Base-by-base conservation (phyloP, 768 basidiomycete genomes). In the Psilocybe subaeruginosa region DNA sequence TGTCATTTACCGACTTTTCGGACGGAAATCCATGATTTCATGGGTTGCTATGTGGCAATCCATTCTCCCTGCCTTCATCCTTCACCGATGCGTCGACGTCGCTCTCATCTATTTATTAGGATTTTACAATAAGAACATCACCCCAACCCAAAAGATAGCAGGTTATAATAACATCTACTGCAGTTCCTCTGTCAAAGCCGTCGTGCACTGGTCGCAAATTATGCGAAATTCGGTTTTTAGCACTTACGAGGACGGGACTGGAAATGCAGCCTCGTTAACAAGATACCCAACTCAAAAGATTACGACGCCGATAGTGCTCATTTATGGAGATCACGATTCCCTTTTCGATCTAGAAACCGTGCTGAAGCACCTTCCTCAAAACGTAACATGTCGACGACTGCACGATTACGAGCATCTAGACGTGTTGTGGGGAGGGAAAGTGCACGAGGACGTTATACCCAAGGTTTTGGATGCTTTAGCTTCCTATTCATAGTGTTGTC, bases 381-480 rank as follows among this genome's bases (percentile, higher is more conserved):
- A 43, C 16, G 47, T 59, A 8, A 59, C 17, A 11, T 59, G 56
- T 37, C 51, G 55, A 37, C 57, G 48, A 23, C 48, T 68, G 43
- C 46, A 56, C 46, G 51, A 54, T 17, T 68, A 68, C 30, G 65
- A 68, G 23, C 67, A 68, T 51, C 43, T 68, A n/a, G 67, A 68
- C 45, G 61, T 68, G 8, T n/a, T 68, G 33, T 68, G 67, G 67
- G 67, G 67, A 6, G 58, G 46, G 30, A 64, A 64, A 51, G 67
- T 68, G n/a, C 65, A 68, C 49, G 50, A 66, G 48, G 67, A 68
- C 45, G 67, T 68, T 23, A 62, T 68, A 54, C 67, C 67, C 35
- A 62, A 51, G 29, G 67, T 68, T n/a, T 30, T 66, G n/a, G 60
- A 54, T n/a, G 56, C 56, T 30, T 50, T 64, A 19, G 43, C 33